Base-by-base conservation (phyloP, 2,329 filamentous ascomycete species). In the Aspergillus vadensis region DNA sequence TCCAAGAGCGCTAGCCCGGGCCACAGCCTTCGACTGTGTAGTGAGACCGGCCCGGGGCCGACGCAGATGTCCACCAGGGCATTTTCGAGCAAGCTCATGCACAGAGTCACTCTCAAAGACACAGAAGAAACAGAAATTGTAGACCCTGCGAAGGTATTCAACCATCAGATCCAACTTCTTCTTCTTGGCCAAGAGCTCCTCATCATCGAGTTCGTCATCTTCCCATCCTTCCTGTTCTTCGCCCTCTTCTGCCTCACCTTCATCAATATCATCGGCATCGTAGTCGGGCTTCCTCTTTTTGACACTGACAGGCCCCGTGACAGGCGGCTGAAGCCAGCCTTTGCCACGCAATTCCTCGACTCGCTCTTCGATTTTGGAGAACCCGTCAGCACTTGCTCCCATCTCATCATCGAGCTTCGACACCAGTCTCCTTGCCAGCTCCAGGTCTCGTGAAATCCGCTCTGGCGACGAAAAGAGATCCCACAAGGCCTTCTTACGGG, bases 41-140 rank as follows among this genome's bases (percentile, higher is more conserved):
- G 90, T 95, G 36, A 98, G 83, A 38, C 92, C 96, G 70, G 90
- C 90, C 59, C 93, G 86, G 41, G 95, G 95, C 52, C 95, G 89
- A 64, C 95, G 91, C 63, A 99, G 86, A 81, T 99, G 95, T n/a
- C 95, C 95, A 44, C 95, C 95, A 25, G 95, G 92, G 70, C 95
- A 99, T 79, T 99, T 98, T 61, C 95, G 88, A 43, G 91, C 93
- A 66, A 99, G 83, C 78, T 99, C 95, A 72, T 99, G 95, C 21
- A 98, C 89, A 0, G 94, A 98, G 76, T 99, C 95, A 72, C 92
- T 95, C 78, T 99, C 95, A 68, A 99, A 98, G 5, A 99, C 96
- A 75, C 95, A 99, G 81, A 98, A 99, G 82, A 99, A 97, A 81
- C 95, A 99, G 80, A 99, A 98, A 79, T 95, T 97, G 83, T 96